phyloP scores from a whole-genome alignment of 2,329 filamentous ascomycete species.

The Endocalyx cinctus region DNA sequence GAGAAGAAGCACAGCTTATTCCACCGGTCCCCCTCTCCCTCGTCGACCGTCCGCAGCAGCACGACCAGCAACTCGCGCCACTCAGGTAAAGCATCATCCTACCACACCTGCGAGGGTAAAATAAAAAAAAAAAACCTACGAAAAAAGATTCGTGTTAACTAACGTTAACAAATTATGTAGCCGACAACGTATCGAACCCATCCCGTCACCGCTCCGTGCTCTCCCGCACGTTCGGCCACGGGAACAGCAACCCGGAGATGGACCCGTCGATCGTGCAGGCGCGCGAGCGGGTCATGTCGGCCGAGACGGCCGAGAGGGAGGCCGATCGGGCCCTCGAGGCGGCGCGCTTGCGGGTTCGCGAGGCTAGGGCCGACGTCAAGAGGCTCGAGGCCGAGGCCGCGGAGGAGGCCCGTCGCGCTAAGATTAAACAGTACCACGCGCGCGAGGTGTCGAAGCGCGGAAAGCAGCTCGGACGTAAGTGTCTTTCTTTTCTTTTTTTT shows the following conservation, averaged over 20 bases:
- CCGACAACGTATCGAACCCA: no score
- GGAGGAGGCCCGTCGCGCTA: constrained; percentile 60
- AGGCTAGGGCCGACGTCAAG: constrained; percentile 60
- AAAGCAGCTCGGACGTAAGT: constrained; percentile 65
- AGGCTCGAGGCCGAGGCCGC: constrained; percentile 60
- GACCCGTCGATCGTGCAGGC: constrained; percentile 61
- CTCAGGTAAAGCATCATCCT: constrained; percentile 17
- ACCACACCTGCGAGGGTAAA: background rate
- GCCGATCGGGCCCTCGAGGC: constrained; percentile 59
- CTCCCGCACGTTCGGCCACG: constrained; percentile 38
- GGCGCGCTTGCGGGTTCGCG: constrained; percentile 53
- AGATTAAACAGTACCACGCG: constrained; percentile 65
- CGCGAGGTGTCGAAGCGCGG: constrained; percentile 62
- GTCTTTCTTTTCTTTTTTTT: background rate
- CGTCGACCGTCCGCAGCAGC: constrained; percentile 13
- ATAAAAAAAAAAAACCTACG: no score
- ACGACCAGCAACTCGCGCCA: constrained; percentile 17
- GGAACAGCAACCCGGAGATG: constrained; percentile 41
- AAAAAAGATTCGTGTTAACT: no score
- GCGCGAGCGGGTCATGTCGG: constrained; percentile 55
- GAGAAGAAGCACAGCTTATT: constrained; percentile 34
- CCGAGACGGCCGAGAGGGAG: constrained; percentile 60
- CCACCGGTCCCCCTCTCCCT: constrained; percentile 26
- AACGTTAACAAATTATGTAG: no score
- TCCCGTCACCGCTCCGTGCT: constrained; percentile 35